Percentiles rank a stretch among this genome's conserved stretches.
These are phyloP conservation scores for Laburnicola sp. DNA, from an alignment of 2,329 filamentous ascomycete genomes.

Conservation along the genomic window DNA sequence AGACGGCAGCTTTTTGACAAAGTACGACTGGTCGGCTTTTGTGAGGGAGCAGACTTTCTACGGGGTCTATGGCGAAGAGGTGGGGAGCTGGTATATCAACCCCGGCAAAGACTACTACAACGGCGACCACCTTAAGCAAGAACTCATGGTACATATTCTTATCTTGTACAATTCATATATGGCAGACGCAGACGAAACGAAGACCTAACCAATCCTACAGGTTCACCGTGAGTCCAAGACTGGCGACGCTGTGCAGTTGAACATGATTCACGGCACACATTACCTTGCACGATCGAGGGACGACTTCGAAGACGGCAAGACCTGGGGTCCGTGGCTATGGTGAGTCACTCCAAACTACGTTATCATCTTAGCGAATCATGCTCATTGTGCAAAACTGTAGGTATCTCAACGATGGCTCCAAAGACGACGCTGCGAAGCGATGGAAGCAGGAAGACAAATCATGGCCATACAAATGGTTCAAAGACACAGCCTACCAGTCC, in stretches of 20 bases:
- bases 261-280: conserved; percentile 56
- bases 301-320: conserved; percentile 32
- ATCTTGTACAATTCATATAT: too few species aligned
- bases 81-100: conserved; percentile 55
- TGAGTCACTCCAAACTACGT: too few species aligned
- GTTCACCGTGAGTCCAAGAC: conserved; percentile 53
- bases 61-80: conserved; percentile 51
- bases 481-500: conserved; percentile 48
- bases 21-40: conserved; percentile 50
- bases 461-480: conserved; percentile 53
- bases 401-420: conserved; percentile 53
- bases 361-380: too few species aligned
- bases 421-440: conserved; percentile 44
- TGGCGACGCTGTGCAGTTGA: conserved; percentile 53
- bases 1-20: conserved; percentile 53
- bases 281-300: conserved; percentile 24
- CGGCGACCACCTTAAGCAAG: conserved; percentile 54
- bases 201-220: too few species aligned
- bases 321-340: conserved; percentile 34
- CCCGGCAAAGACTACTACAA: conserved; percentile 37
- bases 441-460: conserved; percentile 42
- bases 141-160: conserved; percentile 43
- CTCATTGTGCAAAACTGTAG: too few species aligned
- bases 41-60: conserved; percentile 47
- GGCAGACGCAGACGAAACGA: too few species aligned